phyloP scores from a whole-genome alignment of 2,329 filamentous ascomycete species.

The Penicillium sp. region DNA sequence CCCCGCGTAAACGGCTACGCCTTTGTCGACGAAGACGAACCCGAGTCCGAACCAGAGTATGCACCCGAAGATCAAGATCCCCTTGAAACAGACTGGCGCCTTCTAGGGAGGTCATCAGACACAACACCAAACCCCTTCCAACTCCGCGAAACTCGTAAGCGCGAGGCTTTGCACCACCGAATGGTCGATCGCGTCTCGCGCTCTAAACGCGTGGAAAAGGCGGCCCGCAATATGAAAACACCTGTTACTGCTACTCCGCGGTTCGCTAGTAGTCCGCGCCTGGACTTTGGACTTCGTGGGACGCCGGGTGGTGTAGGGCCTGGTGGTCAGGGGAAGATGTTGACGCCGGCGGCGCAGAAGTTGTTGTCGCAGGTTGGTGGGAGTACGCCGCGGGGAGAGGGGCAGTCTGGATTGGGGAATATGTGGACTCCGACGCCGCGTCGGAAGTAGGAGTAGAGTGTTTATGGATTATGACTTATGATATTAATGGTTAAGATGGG shows the following conservation, averaged over 20 bases:
- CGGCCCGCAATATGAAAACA: conserved; percentile 65
- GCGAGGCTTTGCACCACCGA: conserved; percentile 81
- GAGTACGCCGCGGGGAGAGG: conserved; percentile 34
- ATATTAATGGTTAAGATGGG: conserved; percentile 20
- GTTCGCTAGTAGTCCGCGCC: conserved; percentile 49
- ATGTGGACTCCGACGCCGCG: conserved; percentile 32
- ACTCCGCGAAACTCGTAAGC: conserved; percentile 72
- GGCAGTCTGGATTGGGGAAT: conserved; percentile 23
- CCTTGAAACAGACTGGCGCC: conserved; percentile 41
- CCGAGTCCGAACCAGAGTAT: conserved; percentile 47
- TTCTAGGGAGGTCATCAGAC: conserved; percentile 47
- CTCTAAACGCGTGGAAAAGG: conserved; percentile 68
- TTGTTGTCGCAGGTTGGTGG: conserved; percentile 46
- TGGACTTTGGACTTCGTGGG: conserved; percentile 40
- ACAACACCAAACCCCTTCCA: conserved; percentile 77
- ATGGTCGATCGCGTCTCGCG: conserved; percentile 84
- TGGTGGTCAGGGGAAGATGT: conserved; percentile 36
- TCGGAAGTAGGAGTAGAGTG: conserved; percentile 16
- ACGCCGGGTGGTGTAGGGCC: conserved; percentile 32
- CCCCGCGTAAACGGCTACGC: conserved; percentile 91
- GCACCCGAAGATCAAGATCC: conserved; percentile 14
- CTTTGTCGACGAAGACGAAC: conserved; percentile 81
- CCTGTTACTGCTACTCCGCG: conserved; percentile 41
- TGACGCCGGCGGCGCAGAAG: conserved; percentile 54
- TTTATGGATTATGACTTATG: conserved; percentile 20